Evolutionary conservation across 768 basidiomycete species (phyloP).

Genomic region (Cantharellus anzutake): DNA sequence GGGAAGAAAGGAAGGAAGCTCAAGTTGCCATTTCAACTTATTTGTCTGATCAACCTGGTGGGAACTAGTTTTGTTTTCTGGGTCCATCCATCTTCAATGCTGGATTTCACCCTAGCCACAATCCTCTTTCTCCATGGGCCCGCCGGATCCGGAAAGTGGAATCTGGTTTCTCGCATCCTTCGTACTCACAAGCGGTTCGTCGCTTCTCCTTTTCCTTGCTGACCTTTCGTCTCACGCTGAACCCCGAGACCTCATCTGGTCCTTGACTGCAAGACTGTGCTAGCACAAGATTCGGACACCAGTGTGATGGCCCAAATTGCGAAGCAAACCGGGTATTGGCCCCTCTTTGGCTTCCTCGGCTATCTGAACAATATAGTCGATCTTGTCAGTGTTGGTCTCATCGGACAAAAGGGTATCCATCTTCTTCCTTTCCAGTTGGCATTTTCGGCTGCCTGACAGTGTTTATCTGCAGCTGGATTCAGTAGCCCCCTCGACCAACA

Average conservation of each 20-base stretch:
- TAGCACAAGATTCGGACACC: slow-evolving; percentile 47
- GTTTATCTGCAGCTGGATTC: slow-evolving; percentile 45
- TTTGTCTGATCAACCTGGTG: slow-evolving; percentile 59
- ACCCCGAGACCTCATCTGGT: slow-evolving; percentile 38
- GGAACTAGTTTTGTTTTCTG: slow-evolving; percentile 11
- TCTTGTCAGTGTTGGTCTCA: slow-evolving; percentile 81
- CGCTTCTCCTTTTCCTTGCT: not conserved
- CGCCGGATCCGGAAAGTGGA: slow-evolving; percentile 62
- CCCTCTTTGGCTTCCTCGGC: slow-evolving; percentile 69
- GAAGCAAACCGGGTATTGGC: slow-evolving; percentile 72
- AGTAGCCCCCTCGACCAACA: slow-evolving; percentile 64
- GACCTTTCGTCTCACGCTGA: not conserved
- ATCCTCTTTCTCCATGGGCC: slow-evolving; percentile 67
- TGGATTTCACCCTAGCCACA: slow-evolving; percentile 27
- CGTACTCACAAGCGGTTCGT: not conserved
- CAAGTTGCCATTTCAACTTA: slow-evolving; percentile 47
- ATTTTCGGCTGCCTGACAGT: not conserved
- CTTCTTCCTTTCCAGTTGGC: not conserved
- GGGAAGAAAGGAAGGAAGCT: slow-evolving; percentile 76
- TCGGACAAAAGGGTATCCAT: slow-evolving; percentile 74
- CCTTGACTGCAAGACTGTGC: slow-evolving; percentile 71
- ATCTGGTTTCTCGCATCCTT: slow-evolving; percentile 31
- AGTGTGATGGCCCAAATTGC: slow-evolving; percentile 53
- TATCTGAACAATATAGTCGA: slow-evolving; percentile 73
- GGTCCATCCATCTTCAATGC: not conserved